phyloP scores from a whole-genome alignment of 202 grass and related monocot genomes.

The Alloteropsis angusta region DNA sequence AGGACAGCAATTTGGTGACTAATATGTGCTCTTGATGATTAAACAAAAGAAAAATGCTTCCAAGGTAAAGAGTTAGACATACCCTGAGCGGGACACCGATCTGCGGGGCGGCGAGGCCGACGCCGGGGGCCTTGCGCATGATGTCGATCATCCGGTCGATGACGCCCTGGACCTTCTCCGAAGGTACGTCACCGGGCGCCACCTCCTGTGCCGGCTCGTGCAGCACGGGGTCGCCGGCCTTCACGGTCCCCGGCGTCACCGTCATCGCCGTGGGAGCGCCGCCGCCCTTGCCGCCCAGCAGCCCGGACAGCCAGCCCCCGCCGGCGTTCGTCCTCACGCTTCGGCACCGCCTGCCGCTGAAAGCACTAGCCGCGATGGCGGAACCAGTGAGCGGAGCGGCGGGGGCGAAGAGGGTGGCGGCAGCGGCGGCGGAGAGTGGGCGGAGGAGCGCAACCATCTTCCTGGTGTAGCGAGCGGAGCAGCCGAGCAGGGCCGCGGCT shows the following conservation, averaged over 20 bases:
- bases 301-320: constrained; percentile 40
- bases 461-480: not conserved
- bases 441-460: constrained; percentile 37
- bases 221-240: constrained; percentile 81
- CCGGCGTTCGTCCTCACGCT: constrained; percentile 26
- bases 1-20: not conserved
- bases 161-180: constrained; percentile 60
- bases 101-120: constrained; percentile 94
- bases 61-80: not conserved
- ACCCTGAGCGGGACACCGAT: constrained; percentile 79
- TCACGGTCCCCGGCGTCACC: constrained; percentile 56
- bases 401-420: not conserved
- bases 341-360: not conserved
- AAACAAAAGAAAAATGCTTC: not conserved
- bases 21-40: not conserved
- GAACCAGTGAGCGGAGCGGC: not conserved
- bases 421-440: not conserved
- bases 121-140: constrained; percentile 71
- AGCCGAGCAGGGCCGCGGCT: not conserved
- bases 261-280: constrained; percentile 26
- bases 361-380: not conserved
- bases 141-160: constrained; percentile 76
- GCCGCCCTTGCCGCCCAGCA: constrained; percentile 35
- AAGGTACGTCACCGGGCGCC: constrained; percentile 35
- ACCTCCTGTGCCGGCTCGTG: constrained; percentile 62